A percentile compares a stretch with the other conserved stretches of the same genome.
Evolutionary conservation across 1,284 basidiomycete genomes (phyloP).

Genomic region (Abortiporus biennis): DNA sequence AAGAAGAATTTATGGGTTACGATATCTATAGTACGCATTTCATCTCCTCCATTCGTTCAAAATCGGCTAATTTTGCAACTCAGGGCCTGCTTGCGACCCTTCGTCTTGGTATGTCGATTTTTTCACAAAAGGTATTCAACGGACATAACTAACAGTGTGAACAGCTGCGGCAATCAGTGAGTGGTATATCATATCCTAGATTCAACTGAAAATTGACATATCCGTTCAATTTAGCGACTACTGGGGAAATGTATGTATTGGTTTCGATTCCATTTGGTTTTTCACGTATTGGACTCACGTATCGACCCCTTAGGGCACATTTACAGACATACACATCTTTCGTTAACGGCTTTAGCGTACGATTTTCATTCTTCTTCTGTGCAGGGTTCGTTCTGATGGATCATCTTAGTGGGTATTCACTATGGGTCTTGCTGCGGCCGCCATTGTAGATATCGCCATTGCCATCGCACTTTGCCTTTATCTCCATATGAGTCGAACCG

Average conservation of each 20-base stretch:
- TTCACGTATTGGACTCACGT: constrained; percentile 11
- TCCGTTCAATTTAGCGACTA: constrained; percentile 23
- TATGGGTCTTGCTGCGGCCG: constrained; percentile 43
- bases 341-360: constrained; percentile 16
- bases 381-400: constrained; percentile 2
- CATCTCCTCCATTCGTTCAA: neutral
- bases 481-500: constrained; percentile 35
- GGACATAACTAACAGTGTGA: neutral
- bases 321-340: constrained; percentile 25
- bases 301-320: constrained; percentile 21
- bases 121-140: neutral
- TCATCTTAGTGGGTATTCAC: constrained; percentile 49
- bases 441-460: constrained; percentile 46
- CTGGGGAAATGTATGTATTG: constrained; percentile 27
- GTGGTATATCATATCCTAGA: neutral
- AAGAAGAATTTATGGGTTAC: constrained; percentile 10
- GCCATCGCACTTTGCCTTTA: constrained; percentile 41
- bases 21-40: constrained; percentile 9
- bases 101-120: constrained; percentile 6
- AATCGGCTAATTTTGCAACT: neutral
- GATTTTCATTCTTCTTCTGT: constrained; percentile 3
- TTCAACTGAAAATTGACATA: neutral
- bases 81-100: constrained; percentile 10
- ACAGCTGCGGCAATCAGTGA: constrained; percentile 11
- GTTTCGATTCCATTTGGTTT: neutral